Conservation (phyloP, 2,329 filamentous ascomycete genomes). For the Chalara sp. region DNA sequence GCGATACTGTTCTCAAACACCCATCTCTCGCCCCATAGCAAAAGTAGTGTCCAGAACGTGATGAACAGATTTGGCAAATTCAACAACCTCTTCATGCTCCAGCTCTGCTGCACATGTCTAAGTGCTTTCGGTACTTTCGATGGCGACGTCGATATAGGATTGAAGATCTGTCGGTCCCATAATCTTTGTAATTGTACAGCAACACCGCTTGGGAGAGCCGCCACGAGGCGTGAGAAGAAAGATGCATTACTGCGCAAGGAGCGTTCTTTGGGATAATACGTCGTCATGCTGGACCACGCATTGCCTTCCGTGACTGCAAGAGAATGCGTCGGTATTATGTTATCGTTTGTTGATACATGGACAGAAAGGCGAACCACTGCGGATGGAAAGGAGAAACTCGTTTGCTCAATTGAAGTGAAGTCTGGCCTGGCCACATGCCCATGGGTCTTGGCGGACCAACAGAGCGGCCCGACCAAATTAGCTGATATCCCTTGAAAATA, state of each 20-base stretch:
- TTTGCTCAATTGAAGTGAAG: too few relatives aligned
- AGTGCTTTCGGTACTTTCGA: slow-evolving; percentile 11
- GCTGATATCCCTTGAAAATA: too few relatives aligned
- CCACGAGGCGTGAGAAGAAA: slow-evolving; percentile 18
- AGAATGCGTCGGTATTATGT: too few relatives aligned
- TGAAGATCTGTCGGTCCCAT: slow-evolving; percentile 13
- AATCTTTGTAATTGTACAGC: slow-evolving; percentile 17
- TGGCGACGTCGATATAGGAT: slow-evolving; percentile 8
- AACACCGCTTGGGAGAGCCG: slow-evolving; percentile 15
- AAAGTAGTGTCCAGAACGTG: slow-evolving; percentile 64
- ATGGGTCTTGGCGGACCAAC: too few relatives aligned
- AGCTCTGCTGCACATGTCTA: slow-evolving; percentile 29
- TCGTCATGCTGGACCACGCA: too few relatives aligned
- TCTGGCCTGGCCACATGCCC: too few relatives aligned
- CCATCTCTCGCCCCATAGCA: slow-evolving; percentile 82
- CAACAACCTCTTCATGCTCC: slow-evolving; percentile 44
- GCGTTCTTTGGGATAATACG: too few relatives aligned
- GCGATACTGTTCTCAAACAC: slow-evolving; percentile 66
- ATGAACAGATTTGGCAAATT: slow-evolving; percentile 64
- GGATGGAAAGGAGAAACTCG: too few relatives aligned
- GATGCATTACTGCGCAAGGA: slow-evolving; percentile 7
- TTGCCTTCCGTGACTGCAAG: too few relatives aligned
- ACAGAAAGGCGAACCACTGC: too few relatives aligned
- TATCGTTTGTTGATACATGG: too few relatives aligned
- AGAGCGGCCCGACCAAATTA: too few relatives aligned